Conservation (phyloP, 139 green algal species). For the Chlorella sp. region DNA sequence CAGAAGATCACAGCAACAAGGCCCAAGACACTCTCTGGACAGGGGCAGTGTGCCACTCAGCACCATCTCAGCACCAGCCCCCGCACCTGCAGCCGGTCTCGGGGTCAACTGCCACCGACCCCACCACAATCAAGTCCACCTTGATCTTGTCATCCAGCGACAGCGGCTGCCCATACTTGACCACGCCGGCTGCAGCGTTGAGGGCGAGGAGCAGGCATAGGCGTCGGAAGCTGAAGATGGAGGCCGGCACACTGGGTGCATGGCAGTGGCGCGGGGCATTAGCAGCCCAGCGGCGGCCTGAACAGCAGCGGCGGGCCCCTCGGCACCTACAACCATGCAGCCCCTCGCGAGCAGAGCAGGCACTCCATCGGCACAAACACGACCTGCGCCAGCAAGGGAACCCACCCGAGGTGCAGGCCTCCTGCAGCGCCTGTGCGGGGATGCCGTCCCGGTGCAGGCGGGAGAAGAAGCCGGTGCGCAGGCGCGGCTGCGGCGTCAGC, state of each 20-base stretch:
- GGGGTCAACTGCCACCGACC: slow-evolving; percentile 52
- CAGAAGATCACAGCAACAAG: neutral
- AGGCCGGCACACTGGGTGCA: neutral
- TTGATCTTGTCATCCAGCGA: slow-evolving; percentile 53
- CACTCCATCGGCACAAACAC: neutral
- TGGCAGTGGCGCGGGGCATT: neutral
- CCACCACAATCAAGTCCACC: slow-evolving; percentile 69
- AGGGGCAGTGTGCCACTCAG: too few relatives aligned
- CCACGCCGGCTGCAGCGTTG: slow-evolving; percentile 8
- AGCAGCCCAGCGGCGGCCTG: neutral
- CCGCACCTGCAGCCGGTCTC: slow-evolving; percentile 56
- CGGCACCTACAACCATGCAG: too few relatives aligned
- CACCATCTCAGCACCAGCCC: slow-evolving; percentile 38
- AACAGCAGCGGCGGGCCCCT: too few relatives aligned
- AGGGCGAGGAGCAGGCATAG: neutral
- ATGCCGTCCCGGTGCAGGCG: slow-evolving; percentile 49
- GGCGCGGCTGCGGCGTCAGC: slow-evolving; percentile 75
- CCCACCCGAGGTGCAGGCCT: slow-evolving; percentile 57
- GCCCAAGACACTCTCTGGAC: too few relatives aligned
- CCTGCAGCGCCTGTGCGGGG: slow-evolving; percentile 31
- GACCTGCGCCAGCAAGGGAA: neutral
- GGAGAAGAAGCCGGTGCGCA: slow-evolving; percentile 85
- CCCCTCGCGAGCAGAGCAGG: neutral
- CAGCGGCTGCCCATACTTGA: slow-evolving; percentile 61
- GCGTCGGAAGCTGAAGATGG: neutral